Conservation (phyloP, 495 filamentous ascomycete genomes). For the Neurospora sp. region DNA sequence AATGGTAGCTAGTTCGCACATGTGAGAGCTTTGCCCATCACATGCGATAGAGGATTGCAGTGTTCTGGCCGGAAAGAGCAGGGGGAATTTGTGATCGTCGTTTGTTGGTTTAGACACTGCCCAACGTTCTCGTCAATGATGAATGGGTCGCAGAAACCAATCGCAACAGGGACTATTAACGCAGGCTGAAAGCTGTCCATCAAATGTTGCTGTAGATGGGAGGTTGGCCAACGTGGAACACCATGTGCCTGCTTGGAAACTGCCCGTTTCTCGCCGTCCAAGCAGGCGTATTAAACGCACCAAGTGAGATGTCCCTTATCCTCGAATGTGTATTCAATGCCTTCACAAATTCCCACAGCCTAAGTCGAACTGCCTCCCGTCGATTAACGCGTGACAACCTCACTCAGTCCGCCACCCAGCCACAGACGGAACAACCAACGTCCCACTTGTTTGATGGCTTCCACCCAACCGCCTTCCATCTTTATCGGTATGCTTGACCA, state of each 20-base stretch:
- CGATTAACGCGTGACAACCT: not conserved
- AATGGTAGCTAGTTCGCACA: not conserved
- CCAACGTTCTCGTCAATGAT: not conserved
- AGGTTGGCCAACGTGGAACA: not conserved
- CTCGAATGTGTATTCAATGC: not conserved
- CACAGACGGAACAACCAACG: slow-evolving; percentile 12
- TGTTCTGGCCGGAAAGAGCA: not conserved
- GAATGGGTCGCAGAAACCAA: not conserved
- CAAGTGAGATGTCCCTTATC: not conserved
- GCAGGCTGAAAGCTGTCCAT: not conserved
- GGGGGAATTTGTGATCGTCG: not conserved
- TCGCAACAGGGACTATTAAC: not conserved
- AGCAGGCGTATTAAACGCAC: not conserved
- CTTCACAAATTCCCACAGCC: not conserved
- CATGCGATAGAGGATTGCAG: not conserved
- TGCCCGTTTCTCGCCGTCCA: not conserved
- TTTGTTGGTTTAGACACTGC: not conserved
- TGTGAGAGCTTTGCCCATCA: not conserved
- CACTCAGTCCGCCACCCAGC: not conserved
- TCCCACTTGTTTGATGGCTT: not conserved
- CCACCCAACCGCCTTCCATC: slow-evolving; percentile 14
- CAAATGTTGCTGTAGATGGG: not conserved
- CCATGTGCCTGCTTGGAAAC: not conserved
- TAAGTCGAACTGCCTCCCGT: not conserved
- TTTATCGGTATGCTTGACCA: slow-evolving; percentile 18